A percentile compares a stretch with the other conserved stretches of the same genome.
These are phyloP conservation scores for Ceriops zippeliana DNA, from an alignment of 345 rosid species.

Conservation along the genomic window DNA sequence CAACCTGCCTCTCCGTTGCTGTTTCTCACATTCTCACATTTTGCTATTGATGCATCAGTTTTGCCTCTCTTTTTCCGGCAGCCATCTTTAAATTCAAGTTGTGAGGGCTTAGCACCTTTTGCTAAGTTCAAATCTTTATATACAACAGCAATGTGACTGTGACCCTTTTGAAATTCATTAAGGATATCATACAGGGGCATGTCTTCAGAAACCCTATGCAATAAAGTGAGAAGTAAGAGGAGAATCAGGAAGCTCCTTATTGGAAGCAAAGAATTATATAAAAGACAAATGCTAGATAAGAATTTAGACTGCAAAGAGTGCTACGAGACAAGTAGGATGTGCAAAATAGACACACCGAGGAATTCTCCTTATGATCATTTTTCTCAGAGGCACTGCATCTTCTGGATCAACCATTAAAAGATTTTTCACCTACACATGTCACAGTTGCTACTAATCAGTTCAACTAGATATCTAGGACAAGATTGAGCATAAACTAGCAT, in stretches of 20 bases:
- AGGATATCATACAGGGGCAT: conserved; percentile 91
- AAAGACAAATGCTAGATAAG: neutral
- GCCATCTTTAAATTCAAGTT: conserved; percentile 47
- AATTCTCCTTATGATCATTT: conserved; percentile 82
- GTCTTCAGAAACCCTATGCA: conserved; percentile 67
- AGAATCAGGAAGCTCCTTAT: conserved; percentile 6
- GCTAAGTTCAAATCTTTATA: conserved; percentile 58
- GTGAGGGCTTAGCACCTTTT: conserved; percentile 19
- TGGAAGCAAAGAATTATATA: too few relatives aligned
- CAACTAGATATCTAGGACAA: neutral
- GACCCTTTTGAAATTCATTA: conserved; percentile 95
- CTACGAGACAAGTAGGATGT: neutral
- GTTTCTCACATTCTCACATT: conserved; percentile 38
- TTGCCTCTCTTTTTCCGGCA: conserved; percentile 49
- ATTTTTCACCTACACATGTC: conserved; percentile 64
- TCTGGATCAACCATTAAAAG: conserved; percentile 75
- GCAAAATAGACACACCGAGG: conserved; percentile 51
- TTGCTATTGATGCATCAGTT: conserved; percentile 31
- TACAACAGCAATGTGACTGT: conserved; percentile 93
- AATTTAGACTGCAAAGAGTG: neutral
- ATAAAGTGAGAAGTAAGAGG: conserved; percentile 15
- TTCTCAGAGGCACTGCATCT: conserved; percentile 70
- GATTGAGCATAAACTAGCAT: neutral
- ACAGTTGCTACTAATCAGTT: conserved; percentile 6
- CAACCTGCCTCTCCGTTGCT: conserved; percentile 7